Base-by-base conservation (phyloP, 2,329 filamentous ascomycete species). In the Dothideomycetidae sp. region DNA sequence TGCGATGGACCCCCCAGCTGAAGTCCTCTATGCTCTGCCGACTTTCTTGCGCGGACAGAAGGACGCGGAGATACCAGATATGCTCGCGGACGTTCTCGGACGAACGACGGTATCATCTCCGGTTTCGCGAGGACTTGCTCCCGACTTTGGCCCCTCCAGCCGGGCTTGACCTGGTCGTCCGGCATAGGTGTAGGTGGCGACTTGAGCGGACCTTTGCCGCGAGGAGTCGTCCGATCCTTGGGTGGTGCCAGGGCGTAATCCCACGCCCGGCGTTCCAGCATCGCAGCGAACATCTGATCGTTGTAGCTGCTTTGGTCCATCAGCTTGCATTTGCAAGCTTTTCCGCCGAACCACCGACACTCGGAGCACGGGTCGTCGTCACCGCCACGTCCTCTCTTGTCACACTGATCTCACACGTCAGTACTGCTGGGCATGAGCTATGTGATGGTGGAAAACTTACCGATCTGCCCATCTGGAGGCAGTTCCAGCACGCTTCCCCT, bases 321-420 rank as follows among this genome's bases (percentile, higher is more conserved):
- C n/a, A 40, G 21, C 5, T 10, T 34, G 21, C 37, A 40, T 1
- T 5, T 14, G 2, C 31, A 9, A 2, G 10, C 30, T 10, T 12
- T 10, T 28, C 37, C 31, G 30, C 31, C 23, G 23, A 34, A 35
- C 13, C 31, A 34, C 9, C 37, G 37, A 14, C 37, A 40, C 16
- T 40, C 37, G n/a, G 37, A 40, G 21, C 37, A 40, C 5, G 37
- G 37, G 17, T 40, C 23, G 31, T 40, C 37, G 4, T 40, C 31
- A 14, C 30, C 29, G 15, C 16, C 11, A 10, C 29, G 36, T 12
- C 10, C n/a, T 21, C 12, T 16, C 36, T 33, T 39, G 18, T 39
- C 36, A 14, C 36, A 39, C 36, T 39, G 19, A n/a, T n/a, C n/a
- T n/a, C n/a, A n/a, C n/a, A n/a, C n/a, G n/a, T n/a, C n/a, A n/a